A percentile compares a stretch with the other conserved stretches of the same genome.
Conservation (phyloP, 108 stramenopile genomes). For the Stephanodiscus minutulus region DNA sequence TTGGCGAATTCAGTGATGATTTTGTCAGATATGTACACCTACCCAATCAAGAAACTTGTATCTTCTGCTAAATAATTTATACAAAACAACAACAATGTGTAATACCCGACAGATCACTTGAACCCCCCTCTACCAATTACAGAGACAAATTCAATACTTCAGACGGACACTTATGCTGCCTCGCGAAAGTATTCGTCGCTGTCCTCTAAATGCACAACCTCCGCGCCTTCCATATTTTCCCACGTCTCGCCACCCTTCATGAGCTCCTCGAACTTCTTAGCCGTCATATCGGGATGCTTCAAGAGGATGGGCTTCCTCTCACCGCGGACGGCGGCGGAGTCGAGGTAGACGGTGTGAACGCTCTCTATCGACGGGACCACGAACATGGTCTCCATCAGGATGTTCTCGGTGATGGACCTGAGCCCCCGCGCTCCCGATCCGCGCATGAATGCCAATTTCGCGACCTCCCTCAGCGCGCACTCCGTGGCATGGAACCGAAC, state of each 20-base stretch:
- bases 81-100: no score
- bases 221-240: constrained; percentile 59
- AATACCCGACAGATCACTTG: no score
- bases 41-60: no score
- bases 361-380: constrained; percentile 85
- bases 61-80: no score
- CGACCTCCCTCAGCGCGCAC: constrained; percentile 89
- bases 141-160: neutral
- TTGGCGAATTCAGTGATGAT: no score
- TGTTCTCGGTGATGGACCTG: constrained; percentile 91
- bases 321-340: constrained; percentile 86
- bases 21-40: no score
- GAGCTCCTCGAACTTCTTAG: constrained; percentile 73
- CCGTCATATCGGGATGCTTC: constrained; percentile 75
- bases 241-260: constrained; percentile 50
- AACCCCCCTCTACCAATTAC: neutral
- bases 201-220: constrained; percentile 52
- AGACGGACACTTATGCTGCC: constrained; percentile 48
- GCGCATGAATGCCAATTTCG: constrained; percentile 85
- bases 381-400: constrained; percentile 94
- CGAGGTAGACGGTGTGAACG: constrained; percentile 95
- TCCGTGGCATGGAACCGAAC: constrained; percentile 94
- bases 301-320: constrained; percentile 83
- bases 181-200: constrained; percentile 62
- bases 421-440: constrained; percentile 96